Evolutionary conservation across 108 stramenopile species (phyloP).

Genomic region (Nitzschia inconspicua): DNA sequence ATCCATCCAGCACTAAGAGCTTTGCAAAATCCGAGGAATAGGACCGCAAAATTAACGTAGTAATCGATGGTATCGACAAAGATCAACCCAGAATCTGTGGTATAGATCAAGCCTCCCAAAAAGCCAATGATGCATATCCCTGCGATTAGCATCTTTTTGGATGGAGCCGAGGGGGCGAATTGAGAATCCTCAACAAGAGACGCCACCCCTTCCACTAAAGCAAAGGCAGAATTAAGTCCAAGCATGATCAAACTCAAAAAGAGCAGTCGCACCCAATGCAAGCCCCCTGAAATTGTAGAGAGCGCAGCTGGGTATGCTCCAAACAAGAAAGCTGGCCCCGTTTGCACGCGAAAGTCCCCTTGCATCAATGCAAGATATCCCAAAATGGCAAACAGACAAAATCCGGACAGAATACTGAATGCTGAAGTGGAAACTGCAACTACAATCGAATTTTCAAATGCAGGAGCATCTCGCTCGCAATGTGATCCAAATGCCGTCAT

Average conservation of each 20-base stretch:
- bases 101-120: slow-evolving; percentile 33
- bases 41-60: slow-evolving; percentile 50
- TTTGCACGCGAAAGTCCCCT: background rate
- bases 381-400: slow-evolving; percentile 50
- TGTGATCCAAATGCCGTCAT: slow-evolving; percentile 59
- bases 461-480: slow-evolving; percentile 38
- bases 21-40: slow-evolving; percentile 47
- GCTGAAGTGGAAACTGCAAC: slow-evolving; percentile 39
- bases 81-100: slow-evolving; percentile 44
- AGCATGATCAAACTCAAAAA: slow-evolving; percentile 48
- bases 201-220: slow-evolving; percentile 40
- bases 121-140: slow-evolving; percentile 24
- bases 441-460: slow-evolving; percentile 40
- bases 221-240: slow-evolving; percentile 55
- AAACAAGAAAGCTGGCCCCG: slow-evolving; percentile 39
- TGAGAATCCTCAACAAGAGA: background rate
- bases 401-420: slow-evolving; percentile 51
- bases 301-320: slow-evolving; percentile 47
- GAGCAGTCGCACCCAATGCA: slow-evolving; percentile 48
- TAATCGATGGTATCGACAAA: slow-evolving; percentile 56
- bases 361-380: slow-evolving; percentile 35
- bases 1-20: slow-evolving; percentile 47
- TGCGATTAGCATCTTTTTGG: slow-evolving; percentile 2
- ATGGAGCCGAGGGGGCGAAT: background rate
- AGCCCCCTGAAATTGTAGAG: slow-evolving; percentile 33